Evolutionary conservation across 2,329 filamentous ascomycete genomes (phyloP).

Genomic region (Verticillium tricorpus): DNA sequence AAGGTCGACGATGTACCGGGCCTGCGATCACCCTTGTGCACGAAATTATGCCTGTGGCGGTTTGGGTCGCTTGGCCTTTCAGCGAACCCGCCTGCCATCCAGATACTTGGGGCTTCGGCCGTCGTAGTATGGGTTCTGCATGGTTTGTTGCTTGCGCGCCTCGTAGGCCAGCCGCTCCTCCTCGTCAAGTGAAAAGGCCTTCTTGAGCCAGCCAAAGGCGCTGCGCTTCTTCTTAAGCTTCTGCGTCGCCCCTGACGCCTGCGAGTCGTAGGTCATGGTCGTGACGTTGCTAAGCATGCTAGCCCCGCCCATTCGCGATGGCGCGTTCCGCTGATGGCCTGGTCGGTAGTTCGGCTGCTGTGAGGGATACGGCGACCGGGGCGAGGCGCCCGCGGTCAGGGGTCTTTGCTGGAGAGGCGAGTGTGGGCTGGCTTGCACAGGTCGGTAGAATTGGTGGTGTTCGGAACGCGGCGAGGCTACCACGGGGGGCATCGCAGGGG

Average conservation of each 20-base stretch:
- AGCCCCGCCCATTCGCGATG: constrained; percentile 49
- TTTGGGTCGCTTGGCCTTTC: not conserved
- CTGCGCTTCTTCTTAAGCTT: constrained; percentile 63
- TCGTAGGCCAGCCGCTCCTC: constrained; percentile 59
- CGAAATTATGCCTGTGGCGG: not conserved
- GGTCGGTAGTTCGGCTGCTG: constrained; percentile 26
- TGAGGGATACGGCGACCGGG: constrained; percentile 12
- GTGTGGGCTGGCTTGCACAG: constrained; percentile 58
- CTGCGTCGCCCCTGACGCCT: constrained; percentile 26
- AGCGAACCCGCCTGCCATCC: constrained; percentile 47
- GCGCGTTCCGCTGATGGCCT: constrained; percentile 41
- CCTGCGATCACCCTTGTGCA: no score
- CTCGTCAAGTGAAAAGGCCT: constrained; percentile 61
- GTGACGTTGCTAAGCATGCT: constrained; percentile 54
- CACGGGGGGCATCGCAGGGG: constrained; percentile 31
- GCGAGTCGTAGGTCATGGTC: constrained; percentile 37
- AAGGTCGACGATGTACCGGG: not conserved
- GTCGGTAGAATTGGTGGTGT: constrained; percentile 56
- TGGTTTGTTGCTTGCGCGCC: constrained; percentile 42
- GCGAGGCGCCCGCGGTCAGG: constrained; percentile 42
- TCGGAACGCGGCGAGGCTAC: constrained; percentile 48
- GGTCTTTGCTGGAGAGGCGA: constrained; percentile 58
- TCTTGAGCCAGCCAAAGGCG: constrained; percentile 64
- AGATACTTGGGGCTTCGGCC: constrained; percentile 47
- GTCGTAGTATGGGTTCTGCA: constrained; percentile 45